A percentile compares a stretch with the other conserved stretches of the same genome.
Conservation (phyloP, 208 protist genomes). For the Trypanosoma mega region DNA sequence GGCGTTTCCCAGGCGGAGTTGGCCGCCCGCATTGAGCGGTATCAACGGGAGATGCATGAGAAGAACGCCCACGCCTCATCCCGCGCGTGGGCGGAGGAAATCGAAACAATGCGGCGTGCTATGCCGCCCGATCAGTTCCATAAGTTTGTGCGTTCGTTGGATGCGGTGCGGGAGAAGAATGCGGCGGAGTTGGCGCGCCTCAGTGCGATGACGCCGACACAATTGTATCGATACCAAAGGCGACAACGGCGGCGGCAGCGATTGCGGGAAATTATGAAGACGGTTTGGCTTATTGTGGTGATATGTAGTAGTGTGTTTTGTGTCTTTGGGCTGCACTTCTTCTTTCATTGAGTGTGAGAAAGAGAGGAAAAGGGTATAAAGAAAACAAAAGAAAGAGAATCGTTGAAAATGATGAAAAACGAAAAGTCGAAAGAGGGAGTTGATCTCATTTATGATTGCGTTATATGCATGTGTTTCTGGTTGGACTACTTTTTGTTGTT, state of each 20-base stretch:
- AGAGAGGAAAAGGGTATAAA: slow-evolving; percentile 9
- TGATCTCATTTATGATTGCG: too few relatives aligned
- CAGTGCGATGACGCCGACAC: slow-evolving; percentile 52
- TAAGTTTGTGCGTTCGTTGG: slow-evolving; percentile 39
- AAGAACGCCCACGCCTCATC: slow-evolving; percentile 12
- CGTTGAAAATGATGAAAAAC: not conserved
- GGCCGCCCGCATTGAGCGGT: slow-evolving; percentile 34
- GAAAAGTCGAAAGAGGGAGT: too few relatives aligned
- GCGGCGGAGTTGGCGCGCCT: slow-evolving; percentile 46
- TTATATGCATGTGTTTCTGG: not conserved
- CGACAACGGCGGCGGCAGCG: slow-evolving; percentile 42
- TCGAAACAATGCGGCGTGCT: slow-evolving; percentile 64
- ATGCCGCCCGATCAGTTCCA: slow-evolving; percentile 51
- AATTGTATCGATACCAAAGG: slow-evolving; percentile 61
- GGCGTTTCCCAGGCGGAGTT: slow-evolving; percentile 73
- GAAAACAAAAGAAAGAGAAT: slow-evolving; percentile 15
- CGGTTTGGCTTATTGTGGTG: slow-evolving; percentile 39
- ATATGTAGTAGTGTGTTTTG: slow-evolving; percentile 50
- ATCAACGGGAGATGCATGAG: slow-evolving; percentile 23
- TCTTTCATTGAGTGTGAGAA: slow-evolving; percentile 46
- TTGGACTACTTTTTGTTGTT: not conserved
- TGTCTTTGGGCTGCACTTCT: slow-evolving; percentile 64
- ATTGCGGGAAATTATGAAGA: slow-evolving; percentile 49
- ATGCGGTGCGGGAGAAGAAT: slow-evolving; percentile 21
- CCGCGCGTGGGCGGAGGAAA: slow-evolving; percentile 35